Evolutionary conservation across 495 filamentous ascomycete species (phyloP), one percentile per base, ranked within the genome.

Genomic region (Daldinia grandis): DNA sequence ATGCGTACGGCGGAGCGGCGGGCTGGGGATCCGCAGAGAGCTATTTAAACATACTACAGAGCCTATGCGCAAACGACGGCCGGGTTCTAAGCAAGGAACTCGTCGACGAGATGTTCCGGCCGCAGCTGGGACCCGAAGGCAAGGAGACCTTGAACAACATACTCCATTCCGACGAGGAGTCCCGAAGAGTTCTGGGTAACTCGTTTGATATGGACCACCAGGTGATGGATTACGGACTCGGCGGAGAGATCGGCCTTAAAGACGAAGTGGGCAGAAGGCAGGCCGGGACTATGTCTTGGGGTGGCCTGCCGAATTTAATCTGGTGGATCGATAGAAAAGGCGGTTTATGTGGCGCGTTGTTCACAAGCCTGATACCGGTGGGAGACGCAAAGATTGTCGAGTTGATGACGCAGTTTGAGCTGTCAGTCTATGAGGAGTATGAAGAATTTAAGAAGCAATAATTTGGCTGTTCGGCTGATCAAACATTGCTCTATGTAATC

Each of bases 211-310:
- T 66, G 15, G 37, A 44, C 17, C 74, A 78, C 37, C 79, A 81
- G 66, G 47, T 74, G 28, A 30, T 76, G 40, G 76, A 78, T 38
- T 74, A 75, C 57, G 71, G 75, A 21, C 53, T 71, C 21, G 78
- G 71, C 25, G 78, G 78, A 42, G 15, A 74, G 70, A 30, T 81
- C 38, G 67, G 73, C 8, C 73, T 65, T 31, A 73, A 65, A 50
- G 63, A 70, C 38, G 49, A 58, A 14, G 55, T 64, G 5, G 55
- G 24, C 21, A 44, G 74, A 15, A 57, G 78, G 19, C 75, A 59
- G 51, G 72, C 56, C 17, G 78, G 77, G 40, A 79, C 73, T 15
- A 33, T 81, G 68, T 61, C 74, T 33, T 82, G 79, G 80, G 74
- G 74, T 15, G 80, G 80, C 0, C 47, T 73, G 54, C 76, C 73